Evolutionary conservation across 2,329 filamentous ascomycete species (phyloP).

Genomic region (Diaporthe batatas): DNA sequence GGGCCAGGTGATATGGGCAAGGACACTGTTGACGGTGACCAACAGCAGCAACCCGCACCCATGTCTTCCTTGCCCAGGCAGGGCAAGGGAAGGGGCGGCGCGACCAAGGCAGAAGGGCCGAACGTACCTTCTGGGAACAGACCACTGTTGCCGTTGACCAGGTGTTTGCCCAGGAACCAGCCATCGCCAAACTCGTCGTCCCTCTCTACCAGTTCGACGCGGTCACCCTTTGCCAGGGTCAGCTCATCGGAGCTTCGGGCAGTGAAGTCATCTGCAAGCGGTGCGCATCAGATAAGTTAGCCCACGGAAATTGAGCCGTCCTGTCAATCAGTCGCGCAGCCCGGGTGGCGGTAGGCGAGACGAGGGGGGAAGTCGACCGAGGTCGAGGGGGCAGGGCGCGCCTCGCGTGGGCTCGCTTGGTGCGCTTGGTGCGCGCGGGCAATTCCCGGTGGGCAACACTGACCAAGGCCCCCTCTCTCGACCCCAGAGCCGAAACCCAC

Average conservation of each 20-base stretch:
- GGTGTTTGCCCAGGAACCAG: constrained; percentile 84
- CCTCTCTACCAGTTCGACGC: constrained; percentile 85
- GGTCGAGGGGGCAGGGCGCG: not conserved
- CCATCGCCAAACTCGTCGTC: constrained; percentile 92
- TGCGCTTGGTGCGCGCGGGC: constrained; percentile 26
- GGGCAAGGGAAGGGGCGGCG: constrained; percentile 17
- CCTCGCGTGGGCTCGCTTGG: constrained; percentile 28
- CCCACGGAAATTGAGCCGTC: constrained; percentile 25
- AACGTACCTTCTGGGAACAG: constrained; percentile 84
- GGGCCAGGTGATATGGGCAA: not conserved
- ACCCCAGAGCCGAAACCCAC: constrained; percentile 41
- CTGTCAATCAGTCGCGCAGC: constrained; percentile 38
- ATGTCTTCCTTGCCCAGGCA: not conserved
- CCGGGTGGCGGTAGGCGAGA: constrained; percentile 13
- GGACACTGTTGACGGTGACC: not conserved
- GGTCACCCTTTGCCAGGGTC: constrained; percentile 85
- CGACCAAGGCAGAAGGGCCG: constrained; percentile 21
- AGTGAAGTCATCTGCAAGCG: constrained; percentile 82
- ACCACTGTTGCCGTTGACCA: constrained; percentile 79
- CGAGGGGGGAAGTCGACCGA: constrained; percentile 30
- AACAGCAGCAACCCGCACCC: not conserved
- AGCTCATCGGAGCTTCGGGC: constrained; percentile 95
- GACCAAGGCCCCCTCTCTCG: constrained; percentile 18
- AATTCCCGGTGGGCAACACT: constrained; percentile 38
- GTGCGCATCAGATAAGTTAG: constrained; percentile 37